Evolutionary conservation across 2,329 filamentous ascomycete genomes (phyloP).

Genomic region (Dichotomopilus funicola): DNA sequence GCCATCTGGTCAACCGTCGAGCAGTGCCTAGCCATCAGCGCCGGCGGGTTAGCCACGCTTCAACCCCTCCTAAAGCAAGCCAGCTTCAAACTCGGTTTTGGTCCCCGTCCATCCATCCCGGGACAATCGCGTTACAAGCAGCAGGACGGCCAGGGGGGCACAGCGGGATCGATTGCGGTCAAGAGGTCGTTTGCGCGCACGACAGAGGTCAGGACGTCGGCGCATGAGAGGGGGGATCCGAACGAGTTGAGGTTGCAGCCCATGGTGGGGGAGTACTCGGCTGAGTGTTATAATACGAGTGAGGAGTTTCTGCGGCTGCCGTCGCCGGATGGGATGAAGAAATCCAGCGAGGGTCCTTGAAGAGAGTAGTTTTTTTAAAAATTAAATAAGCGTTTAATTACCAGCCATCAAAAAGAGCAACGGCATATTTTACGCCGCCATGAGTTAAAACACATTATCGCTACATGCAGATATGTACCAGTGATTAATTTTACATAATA

Average conservation of each 20-base stretch:
- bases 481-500: too few relatives aligned
- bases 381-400: too few relatives aligned
- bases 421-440: too few relatives aligned
- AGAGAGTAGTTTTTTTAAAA: background rate
- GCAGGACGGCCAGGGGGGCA: background rate
- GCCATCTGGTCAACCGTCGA: slow-evolving; percentile 46
- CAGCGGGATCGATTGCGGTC: slow-evolving; percentile 11
- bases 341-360: background rate
- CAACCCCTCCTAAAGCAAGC: slow-evolving; percentile 37
- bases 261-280: slow-evolving; percentile 6
- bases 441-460: too few relatives aligned
- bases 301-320: slow-evolving; percentile 9
- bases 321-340: background rate
- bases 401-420: too few relatives aligned
- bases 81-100: slow-evolving; percentile 26
- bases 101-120: slow-evolving; percentile 3
- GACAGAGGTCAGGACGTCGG: background rate
- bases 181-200: slow-evolving; percentile 7
- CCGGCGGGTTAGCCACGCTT: slow-evolving; percentile 41
- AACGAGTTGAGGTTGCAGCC: slow-evolving; percentile 8
- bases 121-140: background rate
- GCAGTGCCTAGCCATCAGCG: slow-evolving; percentile 41
- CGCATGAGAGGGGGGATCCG: background rate
- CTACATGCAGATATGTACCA: background rate
- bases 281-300: slow-evolving; percentile 16